These are phyloP conservation scores for Blastomyces gilchristii DNA, from an alignment of 2,329 filamentous ascomycete genomes.

Conservation along the genomic window DNA sequence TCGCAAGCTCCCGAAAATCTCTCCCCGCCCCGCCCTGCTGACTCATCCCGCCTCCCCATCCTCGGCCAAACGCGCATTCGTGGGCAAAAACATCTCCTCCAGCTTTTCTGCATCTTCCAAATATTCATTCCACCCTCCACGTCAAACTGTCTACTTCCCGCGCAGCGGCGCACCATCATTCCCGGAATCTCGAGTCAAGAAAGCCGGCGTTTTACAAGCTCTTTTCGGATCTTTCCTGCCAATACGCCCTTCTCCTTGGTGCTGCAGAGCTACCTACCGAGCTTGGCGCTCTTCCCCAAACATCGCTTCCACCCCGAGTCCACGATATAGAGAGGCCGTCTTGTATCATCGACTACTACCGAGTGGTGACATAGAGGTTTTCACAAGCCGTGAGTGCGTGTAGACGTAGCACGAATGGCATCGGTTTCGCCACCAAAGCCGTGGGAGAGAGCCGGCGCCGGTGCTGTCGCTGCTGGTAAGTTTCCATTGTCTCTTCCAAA, in stretches of 20 bases:
- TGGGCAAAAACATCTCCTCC: background rate
- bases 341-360: background rate
- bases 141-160: background rate
- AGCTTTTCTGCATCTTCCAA: background rate
- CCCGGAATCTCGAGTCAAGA: background rate
- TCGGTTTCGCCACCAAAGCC: slow-evolving; percentile 83
- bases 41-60: slow-evolving; percentile 2
- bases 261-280: background rate
- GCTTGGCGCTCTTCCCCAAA: background rate
- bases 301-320: background rate
- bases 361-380: background rate
- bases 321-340: background rate
- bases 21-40: slow-evolving; percentile 1
- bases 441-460: slow-evolving; percentile 70
- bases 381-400: background rate
- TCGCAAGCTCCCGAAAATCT: background rate
- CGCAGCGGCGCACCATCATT: background rate
- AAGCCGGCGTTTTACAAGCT: background rate
- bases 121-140: too few species aligned
- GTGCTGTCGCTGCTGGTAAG: slow-evolving; percentile 45
- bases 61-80: background rate
- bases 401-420: slow-evolving; percentile 37
- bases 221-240: background rate
- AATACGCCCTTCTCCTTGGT: background rate
- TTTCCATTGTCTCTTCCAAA: slow-evolving; percentile 10